Evolutionary conservation across 495 filamentous ascomycete genomes (phyloP).

Genomic region (Neurospora terricola): DNA sequence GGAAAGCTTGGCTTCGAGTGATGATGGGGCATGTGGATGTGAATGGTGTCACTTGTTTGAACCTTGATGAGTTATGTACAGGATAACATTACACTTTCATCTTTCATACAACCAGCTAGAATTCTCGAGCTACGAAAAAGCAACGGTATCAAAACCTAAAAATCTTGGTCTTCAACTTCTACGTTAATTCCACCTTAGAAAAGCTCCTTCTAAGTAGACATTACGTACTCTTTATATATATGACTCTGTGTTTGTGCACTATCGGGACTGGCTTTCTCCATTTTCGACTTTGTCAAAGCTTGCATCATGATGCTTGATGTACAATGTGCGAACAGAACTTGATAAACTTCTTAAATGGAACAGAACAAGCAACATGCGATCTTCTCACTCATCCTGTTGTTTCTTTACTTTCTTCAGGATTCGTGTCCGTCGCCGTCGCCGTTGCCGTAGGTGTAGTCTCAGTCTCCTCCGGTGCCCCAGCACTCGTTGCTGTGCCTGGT

Average conservation of each 20-base stretch:
- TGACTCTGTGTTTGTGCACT: background rate
- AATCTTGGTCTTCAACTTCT: background rate
- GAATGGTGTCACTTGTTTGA: background rate
- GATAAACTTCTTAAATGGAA: background rate
- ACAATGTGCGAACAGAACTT: background rate
- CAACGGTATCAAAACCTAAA: background rate
- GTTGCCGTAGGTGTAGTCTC: slow-evolving; percentile 10
- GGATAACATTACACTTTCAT: too few relatives aligned
- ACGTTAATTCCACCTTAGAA: background rate
- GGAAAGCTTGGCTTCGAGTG: background rate
- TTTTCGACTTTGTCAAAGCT: background rate
- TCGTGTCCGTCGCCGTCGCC: slow-evolving; percentile 1
- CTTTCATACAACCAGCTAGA: too few relatives aligned
- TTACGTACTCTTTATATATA: background rate
- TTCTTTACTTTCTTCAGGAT: background rate
- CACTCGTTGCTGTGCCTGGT: background rate
- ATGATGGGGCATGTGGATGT: background rate
- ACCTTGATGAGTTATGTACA: background rate
- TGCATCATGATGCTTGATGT: background rate
- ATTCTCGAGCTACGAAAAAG: background rate
- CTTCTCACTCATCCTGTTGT: background rate
- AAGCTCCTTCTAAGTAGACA: background rate
- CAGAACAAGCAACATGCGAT: background rate
- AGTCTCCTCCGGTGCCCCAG: background rate
- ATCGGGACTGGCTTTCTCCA: background rate